phyloP scores from a whole-genome alignment of 1,284 basidiomycete species.

The Neolentinus lepideus region DNA sequence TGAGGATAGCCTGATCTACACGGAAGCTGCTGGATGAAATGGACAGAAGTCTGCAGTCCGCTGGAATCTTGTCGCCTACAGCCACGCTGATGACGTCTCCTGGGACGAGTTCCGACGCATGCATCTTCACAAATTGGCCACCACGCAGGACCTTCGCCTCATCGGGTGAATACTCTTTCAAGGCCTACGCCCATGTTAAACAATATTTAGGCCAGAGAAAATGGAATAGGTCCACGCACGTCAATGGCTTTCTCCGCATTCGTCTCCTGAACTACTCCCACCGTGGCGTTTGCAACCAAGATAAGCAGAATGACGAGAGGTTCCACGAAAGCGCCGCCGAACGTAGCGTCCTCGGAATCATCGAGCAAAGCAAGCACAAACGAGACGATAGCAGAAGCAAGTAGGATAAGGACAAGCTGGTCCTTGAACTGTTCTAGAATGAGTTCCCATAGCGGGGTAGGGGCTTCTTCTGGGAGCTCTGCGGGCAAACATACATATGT shows the following conservation, averaged over 20 bases:
- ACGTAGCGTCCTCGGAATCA: conserved; percentile 56
- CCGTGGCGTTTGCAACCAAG: conserved; percentile 87
- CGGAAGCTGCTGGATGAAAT: conserved; percentile 89
- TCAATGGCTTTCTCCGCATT: conserved; percentile 95
- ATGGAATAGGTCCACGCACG: conserved; percentile 41
- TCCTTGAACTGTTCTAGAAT: conserved; percentile 98
- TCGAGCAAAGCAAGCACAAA: conserved; percentile 88
- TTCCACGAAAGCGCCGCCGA: conserved; percentile 84
- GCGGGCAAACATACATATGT: conserved; percentile 6
- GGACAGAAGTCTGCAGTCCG: conserved; percentile 86
- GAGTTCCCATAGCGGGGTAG: conserved; percentile 89
- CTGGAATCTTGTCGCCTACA: conserved; percentile 92
- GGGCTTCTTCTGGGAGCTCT: conserved; percentile 87
- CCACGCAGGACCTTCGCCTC: conserved; percentile 86
- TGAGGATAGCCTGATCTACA: conserved; percentile 91
- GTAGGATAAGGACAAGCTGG: conserved; percentile 90
- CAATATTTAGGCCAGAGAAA: conserved; percentile 6
- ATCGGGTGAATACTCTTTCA: conserved; percentile 93
- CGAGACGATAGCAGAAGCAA: conserved; percentile 86
- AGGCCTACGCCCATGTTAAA: conserved; percentile 46
- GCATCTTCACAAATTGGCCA: conserved; percentile 65
- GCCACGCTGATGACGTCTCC: conserved; percentile 87
- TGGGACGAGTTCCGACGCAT: conserved; percentile 85
- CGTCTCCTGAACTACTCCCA: conserved; percentile 92
- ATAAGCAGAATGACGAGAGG: conserved; percentile 91